Evolutionary conservation across 2,329 filamentous ascomycete genomes (phyloP).

Genomic region (Chrysoporthe cubensis): DNA sequence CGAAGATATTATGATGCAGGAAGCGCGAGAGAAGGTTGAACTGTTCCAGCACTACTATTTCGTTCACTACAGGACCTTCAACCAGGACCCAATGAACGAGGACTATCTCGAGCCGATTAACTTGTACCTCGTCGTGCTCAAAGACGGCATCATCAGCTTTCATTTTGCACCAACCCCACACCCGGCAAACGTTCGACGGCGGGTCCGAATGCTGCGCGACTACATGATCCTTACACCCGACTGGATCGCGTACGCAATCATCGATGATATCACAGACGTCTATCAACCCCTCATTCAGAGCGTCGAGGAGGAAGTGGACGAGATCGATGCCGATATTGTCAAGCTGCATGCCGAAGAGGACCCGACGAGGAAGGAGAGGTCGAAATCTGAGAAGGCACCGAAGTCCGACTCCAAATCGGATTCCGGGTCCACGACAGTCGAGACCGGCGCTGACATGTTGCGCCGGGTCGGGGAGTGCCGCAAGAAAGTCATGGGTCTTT

Average conservation of each 20-base stretch:
- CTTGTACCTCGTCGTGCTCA: constrained; percentile 96
- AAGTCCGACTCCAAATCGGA: constrained; percentile 46
- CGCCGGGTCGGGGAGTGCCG: constrained; percentile 89
- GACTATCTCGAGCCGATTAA: constrained; percentile 95
- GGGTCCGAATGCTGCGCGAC: constrained; percentile 91
- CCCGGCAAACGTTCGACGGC: constrained; percentile 90
- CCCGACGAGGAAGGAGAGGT: constrained; percentile 43
- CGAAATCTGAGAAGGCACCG: constrained; percentile 37
- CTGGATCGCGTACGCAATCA: constrained; percentile 98
- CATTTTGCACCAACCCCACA: constrained; percentile 97
- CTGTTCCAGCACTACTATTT: constrained; percentile 98
- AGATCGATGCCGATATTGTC: constrained; percentile 92
- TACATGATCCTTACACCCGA: constrained; percentile 92
- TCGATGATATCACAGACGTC: constrained; percentile 97
- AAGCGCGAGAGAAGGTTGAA: constrained; percentile 97
- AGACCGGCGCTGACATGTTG: constrained; percentile 78
- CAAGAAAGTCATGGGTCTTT: constrained; percentile 96
- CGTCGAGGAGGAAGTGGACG: constrained; percentile 95
- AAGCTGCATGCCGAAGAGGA: constrained; percentile 70
- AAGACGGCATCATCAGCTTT: constrained; percentile 93
- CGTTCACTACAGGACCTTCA: constrained; percentile 96
- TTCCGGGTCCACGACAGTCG: constrained; percentile 43
- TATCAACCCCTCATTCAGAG: constrained; percentile 90
- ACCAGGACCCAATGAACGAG: constrained; percentile 87
- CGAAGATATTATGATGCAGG: constrained; percentile 96